Evolutionary conservation across 345 rosid genomes (phyloP).

Genomic region (Linum usitatissimum): DNA sequence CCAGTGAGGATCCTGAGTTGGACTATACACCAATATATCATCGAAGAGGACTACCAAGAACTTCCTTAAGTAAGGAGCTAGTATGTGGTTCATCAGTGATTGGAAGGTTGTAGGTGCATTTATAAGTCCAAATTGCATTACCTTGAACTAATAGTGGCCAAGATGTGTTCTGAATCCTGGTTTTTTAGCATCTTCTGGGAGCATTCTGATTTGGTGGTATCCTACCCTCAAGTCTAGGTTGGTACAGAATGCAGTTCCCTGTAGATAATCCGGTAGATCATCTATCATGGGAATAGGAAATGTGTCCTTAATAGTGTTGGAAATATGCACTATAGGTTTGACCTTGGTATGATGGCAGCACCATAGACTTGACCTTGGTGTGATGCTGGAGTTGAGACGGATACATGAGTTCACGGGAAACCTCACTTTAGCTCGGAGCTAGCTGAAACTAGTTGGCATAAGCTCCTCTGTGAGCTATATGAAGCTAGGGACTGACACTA

Average conservation of each 20-base stretch:
- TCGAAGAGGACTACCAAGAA: background rate
- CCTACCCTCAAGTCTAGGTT: background rate
- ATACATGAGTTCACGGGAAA: too few species aligned
- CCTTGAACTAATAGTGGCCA: background rate
- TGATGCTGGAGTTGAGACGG: too few species aligned
- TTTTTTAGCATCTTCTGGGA: background rate
- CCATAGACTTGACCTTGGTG: too few species aligned
- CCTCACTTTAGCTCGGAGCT: too few species aligned
- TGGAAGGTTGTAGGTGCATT: conserved; percentile 1
- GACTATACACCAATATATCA: background rate
- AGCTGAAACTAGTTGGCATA: too few species aligned
- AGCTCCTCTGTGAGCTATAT: too few species aligned
- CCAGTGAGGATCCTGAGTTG: background rate
- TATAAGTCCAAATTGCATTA: background rate
- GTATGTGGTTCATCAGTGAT: background rate
- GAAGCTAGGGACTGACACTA: too few species aligned
- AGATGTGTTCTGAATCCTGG: background rate
- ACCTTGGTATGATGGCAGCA: too few species aligned
- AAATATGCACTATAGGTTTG: background rate
- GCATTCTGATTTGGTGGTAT: background rate
- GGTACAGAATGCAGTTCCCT: background rate
- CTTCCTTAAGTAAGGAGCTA: background rate
- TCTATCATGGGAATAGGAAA: background rate
- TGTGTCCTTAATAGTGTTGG: background rate
- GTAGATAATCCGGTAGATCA: background rate